These are phyloP conservation scores for Malassezia dermatis DNA, from an alignment of 1,284 basidiomycete genomes.

Conservation along the genomic window DNA sequence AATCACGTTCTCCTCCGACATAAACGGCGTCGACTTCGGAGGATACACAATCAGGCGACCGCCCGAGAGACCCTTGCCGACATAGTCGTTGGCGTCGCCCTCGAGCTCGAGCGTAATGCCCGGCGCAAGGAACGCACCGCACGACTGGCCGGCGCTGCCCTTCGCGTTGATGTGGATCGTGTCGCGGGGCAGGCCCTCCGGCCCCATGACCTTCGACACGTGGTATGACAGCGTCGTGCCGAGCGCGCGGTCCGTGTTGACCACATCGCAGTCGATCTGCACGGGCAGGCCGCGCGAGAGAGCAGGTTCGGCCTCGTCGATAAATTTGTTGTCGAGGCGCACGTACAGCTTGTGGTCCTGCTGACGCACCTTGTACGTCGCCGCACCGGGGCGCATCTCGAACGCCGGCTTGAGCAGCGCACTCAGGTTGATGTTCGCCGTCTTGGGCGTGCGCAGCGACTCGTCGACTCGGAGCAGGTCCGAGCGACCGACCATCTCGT, in stretches of 20 bases:
- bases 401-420: constrained; percentile 40
- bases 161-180: constrained; percentile 46
- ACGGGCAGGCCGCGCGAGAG: constrained; percentile 39
- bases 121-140: constrained; percentile 41
- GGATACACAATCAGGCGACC: constrained; percentile 42
- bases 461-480: constrained; percentile 39
- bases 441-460: constrained; percentile 34
- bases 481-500: constrained; percentile 43
- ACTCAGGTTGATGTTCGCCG: constrained; percentile 30
- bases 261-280: constrained; percentile 41
- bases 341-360: constrained; percentile 45
- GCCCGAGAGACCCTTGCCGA: constrained; percentile 33
- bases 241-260: constrained; percentile 45
- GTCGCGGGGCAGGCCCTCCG: constrained; percentile 38
- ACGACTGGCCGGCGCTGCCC: constrained; percentile 39
- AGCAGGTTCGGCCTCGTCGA: constrained; percentile 42
- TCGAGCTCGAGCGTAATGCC: constrained; percentile 43
- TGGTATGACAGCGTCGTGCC: constrained; percentile 42
- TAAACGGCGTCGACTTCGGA: constrained; percentile 39
- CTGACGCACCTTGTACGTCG: constrained; percentile 44
- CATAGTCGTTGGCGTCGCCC: constrained; percentile 40
- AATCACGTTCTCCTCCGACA: constrained; percentile 43
- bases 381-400: constrained; percentile 44
- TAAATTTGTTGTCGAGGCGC: constrained; percentile 45
- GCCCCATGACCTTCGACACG: constrained; percentile 42